Evolutionary conservation across 257 asterid genomes (phyloP), one percentile per base, ranked within the genome.

Genomic region (Eustoma russellianum): DNA sequence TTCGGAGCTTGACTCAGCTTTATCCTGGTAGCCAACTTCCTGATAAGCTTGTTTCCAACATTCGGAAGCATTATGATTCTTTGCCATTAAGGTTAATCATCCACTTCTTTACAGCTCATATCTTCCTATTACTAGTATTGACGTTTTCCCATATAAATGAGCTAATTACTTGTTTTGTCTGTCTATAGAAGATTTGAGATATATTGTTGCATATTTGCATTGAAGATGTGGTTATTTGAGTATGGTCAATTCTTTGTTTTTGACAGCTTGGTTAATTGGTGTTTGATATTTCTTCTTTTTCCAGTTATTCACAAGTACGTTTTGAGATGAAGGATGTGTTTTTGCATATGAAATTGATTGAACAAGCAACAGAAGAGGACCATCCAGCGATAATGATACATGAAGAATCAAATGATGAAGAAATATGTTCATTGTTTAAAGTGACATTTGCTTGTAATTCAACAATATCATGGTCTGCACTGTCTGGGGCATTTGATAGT

Each of bases 301-400:
- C 59, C 63, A 92, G 98, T 70, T 88, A 92, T 57, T 82, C 95
- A 13, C 93, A 92, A 68, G 93, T 90, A 40, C 94, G 86, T 49
- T 88, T 92, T 56, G 98, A 92, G 69, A 82, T 88, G 97, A 92
- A 92, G 74, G 98, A 92, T 44, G 98, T 92, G 53, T 87, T 92
- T 75, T 70, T 92, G 68, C 98, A 88, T 69, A 85, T 92, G 41
- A 92, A 86, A 77, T 77, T 92, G 80, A 76, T 83, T 57, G 98
- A 88, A 70, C 91, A 92, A 70, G 90, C 95, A 24, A 74, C 84
- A 19, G 69, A 17, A 12, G 95, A 79, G 55, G 94, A 92, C 64
- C 76, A 79, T 38, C 97, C 97, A 0, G 92, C 98, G 5, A 67
- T 83, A 41, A 62, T 85, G 81, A 76, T 85, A 57, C 95, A 85